Conservation (phyloP, 192 early-diverging fungal genomes). For the Thoreauomyces humboldtii region DNA sequence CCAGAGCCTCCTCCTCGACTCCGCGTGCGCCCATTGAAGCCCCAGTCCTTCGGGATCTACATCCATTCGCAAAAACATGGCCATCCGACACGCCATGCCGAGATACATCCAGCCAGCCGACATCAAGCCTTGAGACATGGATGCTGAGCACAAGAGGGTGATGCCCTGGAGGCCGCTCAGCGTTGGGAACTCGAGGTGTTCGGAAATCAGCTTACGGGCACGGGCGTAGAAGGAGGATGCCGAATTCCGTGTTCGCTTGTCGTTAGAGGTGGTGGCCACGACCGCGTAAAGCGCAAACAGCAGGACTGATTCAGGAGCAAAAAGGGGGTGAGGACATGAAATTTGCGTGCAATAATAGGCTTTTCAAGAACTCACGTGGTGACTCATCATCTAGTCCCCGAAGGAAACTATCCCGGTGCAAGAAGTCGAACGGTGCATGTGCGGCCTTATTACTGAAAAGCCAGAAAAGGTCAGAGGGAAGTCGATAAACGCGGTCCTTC, state of each 20-base stretch:
- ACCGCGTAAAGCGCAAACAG: slow-evolving; percentile 23
- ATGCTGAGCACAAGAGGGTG: slow-evolving; percentile 2
- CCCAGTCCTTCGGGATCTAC: slow-evolving; percentile 23
- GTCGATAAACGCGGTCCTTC: too few relatives aligned
- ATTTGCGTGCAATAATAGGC: too few relatives aligned
- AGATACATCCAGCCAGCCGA: slow-evolving; percentile 17
- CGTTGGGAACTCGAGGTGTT: slow-evolving; percentile 20
- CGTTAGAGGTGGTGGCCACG: neutral
- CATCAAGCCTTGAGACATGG: slow-evolving; percentile 22
- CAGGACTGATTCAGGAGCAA: too few relatives aligned
- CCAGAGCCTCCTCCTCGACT: slow-evolving; percentile 22
- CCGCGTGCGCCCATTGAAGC: slow-evolving; percentile 23
- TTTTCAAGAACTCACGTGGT: too few relatives aligned
- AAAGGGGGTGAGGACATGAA: too few relatives aligned
- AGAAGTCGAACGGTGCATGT: slow-evolving; percentile 18
- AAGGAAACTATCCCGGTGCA: slow-evolving; percentile 17
- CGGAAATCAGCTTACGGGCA: slow-evolving; percentile 18
- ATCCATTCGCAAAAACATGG: slow-evolving; percentile 13
- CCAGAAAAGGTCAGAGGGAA: too few relatives aligned
- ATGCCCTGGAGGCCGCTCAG: slow-evolving; percentile 22
- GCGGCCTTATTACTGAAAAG: neutral
- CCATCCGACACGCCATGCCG: slow-evolving; percentile 28
- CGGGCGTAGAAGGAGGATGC: slow-evolving; percentile 7
- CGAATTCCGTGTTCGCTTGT: slow-evolving; percentile 3
- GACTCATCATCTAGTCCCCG: slow-evolving; percentile 14